Evolutionary conservation across 139 green algal species (phyloP), one percentile per base, ranked within the genome.

Genomic region (Mesostigma viride): DNA sequence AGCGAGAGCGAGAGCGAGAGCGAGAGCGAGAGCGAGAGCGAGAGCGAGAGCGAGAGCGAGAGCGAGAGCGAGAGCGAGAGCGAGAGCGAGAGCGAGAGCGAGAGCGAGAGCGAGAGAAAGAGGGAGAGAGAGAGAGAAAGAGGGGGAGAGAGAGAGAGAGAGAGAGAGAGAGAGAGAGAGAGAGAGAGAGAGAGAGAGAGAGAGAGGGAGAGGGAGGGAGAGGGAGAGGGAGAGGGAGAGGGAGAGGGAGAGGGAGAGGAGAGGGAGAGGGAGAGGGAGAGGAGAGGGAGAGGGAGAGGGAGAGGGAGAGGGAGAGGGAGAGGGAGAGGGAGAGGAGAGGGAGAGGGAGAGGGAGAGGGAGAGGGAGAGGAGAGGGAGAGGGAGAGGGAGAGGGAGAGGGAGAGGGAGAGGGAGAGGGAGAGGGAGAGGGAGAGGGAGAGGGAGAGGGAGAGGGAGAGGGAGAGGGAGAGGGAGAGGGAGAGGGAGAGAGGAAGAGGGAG

Each of bases 151-250:
- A 53, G 40, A 53, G 40, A 53, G 40, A 53, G 40, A 53, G 40
- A 53, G 40, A 53, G 40, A 53, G 40, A 53, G 40, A 53, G 40
- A 53, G 40, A 53, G 40, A 53, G 40, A 53, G 40, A 53, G 40
- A 53, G 40, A 53, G 40, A 53, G 40, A 53, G 40, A 53, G 40
- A 53, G 40, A 53, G 40, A 53, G 40, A 53, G 40, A 53, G 40
- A 53, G 40, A 53, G 40, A 53, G 40, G 40, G 40, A 53, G 40
- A 53, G 40, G 17, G 40, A 53, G 40, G 17, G 40, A 53, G 40
- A 53, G 40, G 17, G 40, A 53, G 40, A 53, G 40, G 17, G 40
- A 53, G 40, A 53, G 40, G 17, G 40, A 53, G 40, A 53, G 40
- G 17, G 40, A 53, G 40, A 53, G 40, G 17, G 40, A 53, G 40